Base-by-base conservation (phyloP, 768 basidiomycete genomes). In the Auricularia auricula-judae region DNA sequence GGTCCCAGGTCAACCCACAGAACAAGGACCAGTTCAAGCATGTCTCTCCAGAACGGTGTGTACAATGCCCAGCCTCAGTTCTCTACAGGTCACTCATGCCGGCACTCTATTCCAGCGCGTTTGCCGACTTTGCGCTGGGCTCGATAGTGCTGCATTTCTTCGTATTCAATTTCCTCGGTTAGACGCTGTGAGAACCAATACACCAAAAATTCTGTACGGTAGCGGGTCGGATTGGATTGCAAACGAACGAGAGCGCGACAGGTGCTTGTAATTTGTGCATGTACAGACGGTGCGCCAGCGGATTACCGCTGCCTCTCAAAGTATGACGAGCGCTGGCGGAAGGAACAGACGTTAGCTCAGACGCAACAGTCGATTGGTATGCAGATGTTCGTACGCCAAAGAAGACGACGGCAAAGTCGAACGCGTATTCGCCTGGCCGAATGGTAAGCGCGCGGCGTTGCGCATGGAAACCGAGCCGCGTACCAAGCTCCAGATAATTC, bases 121-220 rank as follows among this genome's bases (percentile, higher is more conserved):
- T 99, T 71, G 95, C 91, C 56, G 97, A 99, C 72, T 99, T 98
- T 72, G 90, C 89, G 34, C 74, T 95, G 56, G 94, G 94, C n/a
- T 95, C 93, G 2, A 87, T 98, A 67, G 86, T 98, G 44, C 81
- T 99, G 39, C 97, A 99, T 76, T 94, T 98, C 80, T 99, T 98
- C 74, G 95, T 97, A 66, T 98, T 87, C 82, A 98, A 98, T 77
- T 98, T 97, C 82, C 82, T 99, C 14, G 97, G 96, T 74, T 98
- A 75, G 76, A 35, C 69, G 2, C 16, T 23, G 7, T 54, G 29
- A 29, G 29, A 7, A 16, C 39, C 39, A 42, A 42, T 42, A 42
- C 39, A 29, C 29, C 29, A 29, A 42, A 61, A 23, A 34, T 59
- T 18, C 53, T 47, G 51, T 56, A 34, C 14, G 23, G 36, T 21